Percentiles rank a stretch among this genome's conserved stretches.
phyloP scores from a whole-genome alignment of 371 early-diverging fungal species.

The Fennellomyces sp. region DNA sequence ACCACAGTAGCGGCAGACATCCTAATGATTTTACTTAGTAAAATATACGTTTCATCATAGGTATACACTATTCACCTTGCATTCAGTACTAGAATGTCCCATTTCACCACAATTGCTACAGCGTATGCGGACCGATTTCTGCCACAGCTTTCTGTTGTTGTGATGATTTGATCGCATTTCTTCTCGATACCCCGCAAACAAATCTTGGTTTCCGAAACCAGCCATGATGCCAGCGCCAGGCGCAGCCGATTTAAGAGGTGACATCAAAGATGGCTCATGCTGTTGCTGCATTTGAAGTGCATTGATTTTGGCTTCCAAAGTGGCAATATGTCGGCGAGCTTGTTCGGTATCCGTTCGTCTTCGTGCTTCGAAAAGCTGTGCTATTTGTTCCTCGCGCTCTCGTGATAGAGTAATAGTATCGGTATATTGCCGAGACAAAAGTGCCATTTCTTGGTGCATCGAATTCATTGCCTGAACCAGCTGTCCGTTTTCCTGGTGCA shows the following conservation, averaged over 20 bases:
- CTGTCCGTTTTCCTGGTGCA: constrained; percentile 47
- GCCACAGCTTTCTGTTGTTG: constrained; percentile 9
- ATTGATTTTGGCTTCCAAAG: constrained; percentile 32
- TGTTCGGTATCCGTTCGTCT: constrained; percentile 54
- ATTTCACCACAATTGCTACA: constrained; percentile 49
- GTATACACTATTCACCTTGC: constrained; percentile 22
- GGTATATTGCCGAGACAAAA: constrained; percentile 40
- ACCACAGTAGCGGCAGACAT: constrained; percentile 25
- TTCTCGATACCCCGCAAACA: constrained; percentile 21
- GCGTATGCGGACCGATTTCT: constrained; percentile 12
- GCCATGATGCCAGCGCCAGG: constrained; percentile 14
- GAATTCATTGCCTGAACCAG: constrained; percentile 39
- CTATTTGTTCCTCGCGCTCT: constrained; percentile 40
- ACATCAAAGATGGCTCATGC: neutral
- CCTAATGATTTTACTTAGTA: neutral
- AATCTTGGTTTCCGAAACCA: constrained; percentile 26
- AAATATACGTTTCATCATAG: neutral
- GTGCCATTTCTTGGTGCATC: constrained; percentile 52
- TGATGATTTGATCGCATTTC: constrained; percentile 20
- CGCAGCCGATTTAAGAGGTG: neutral
- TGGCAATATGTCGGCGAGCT: constrained; percentile 41
- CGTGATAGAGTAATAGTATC: constrained; percentile 44
- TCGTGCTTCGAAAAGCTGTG: constrained; percentile 24
- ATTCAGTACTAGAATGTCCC: constrained; percentile 45
- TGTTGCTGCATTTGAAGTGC: constrained; percentile 6